phyloP scores from a whole-genome alignment of 1,139 yeast genomes.

The Pichia sp. region DNA sequence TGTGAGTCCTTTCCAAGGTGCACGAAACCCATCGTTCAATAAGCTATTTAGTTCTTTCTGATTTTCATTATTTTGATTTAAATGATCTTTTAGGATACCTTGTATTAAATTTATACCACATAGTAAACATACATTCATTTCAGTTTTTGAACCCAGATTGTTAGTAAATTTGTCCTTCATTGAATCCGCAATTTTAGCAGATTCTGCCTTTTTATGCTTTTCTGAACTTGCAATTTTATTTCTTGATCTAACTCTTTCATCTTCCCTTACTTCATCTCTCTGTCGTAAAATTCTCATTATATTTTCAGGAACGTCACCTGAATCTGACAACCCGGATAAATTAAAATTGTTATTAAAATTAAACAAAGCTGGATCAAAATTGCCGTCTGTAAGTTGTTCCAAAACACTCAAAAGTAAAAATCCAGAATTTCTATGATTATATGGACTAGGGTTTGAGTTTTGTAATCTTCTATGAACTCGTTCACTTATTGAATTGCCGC shows the following conservation, averaged over 20 bases:
- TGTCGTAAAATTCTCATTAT: constrained; percentile 31
- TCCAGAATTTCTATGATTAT: background rate
- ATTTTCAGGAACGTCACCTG: constrained; percentile 29
- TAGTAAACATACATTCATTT: constrained; percentile 49
- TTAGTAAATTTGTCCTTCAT: constrained; percentile 31
- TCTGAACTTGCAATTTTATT: constrained; percentile 27
- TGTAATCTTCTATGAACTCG: constrained; percentile 1
- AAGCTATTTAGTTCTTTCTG: constrained; percentile 14
- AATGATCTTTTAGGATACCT: constrained; percentile 56
- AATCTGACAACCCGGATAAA: background rate
- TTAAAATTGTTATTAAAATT: too few relatives aligned
- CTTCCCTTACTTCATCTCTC: constrained; percentile 29
- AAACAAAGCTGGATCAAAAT: background rate
- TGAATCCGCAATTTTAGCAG: constrained; percentile 23
- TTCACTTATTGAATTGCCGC: background rate
- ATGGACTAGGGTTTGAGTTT: background rate
- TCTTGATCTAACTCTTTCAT: constrained; percentile 25
- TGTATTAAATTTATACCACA: constrained; percentile 68
- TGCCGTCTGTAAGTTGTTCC: background rate
- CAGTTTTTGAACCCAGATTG: constrained; percentile 29
- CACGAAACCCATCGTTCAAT: constrained; percentile 34
- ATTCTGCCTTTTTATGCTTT: constrained; percentile 29
- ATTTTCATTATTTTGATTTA: constrained; percentile 22
- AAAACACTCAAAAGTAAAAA: constrained; percentile 4
- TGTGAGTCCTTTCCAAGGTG: constrained; percentile 60